Percentiles rank a stretch among this genome's conserved stretches.
These are phyloP conservation scores for Saccharomyces hybrid DNA, from an alignment of 1,139 yeast genomes.

Conservation along the genomic window DNA sequence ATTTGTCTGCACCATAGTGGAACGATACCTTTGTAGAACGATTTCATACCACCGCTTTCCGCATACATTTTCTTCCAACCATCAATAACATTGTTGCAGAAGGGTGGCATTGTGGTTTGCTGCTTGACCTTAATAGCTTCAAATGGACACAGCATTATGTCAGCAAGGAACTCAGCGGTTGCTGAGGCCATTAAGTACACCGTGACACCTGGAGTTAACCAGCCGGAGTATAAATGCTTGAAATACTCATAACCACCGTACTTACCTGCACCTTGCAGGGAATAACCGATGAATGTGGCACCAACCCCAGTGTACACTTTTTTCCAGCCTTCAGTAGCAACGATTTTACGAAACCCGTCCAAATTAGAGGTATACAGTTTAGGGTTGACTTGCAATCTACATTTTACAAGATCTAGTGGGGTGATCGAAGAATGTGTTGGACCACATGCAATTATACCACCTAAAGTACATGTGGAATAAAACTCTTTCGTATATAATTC, in stretches of 20 bases:
- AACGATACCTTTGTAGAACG: constrained; percentile 76
- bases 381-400: constrained; percentile 82
- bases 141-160: constrained; percentile 80
- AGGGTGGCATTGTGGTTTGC: constrained; percentile 84
- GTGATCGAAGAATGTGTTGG: constrained; percentile 94
- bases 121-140: constrained; percentile 91
- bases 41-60: constrained; percentile 55
- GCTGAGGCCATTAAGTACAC: constrained; percentile 82
- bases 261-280: constrained; percentile 95
- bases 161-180: constrained; percentile 88
- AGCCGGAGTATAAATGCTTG: constrained; percentile 65
- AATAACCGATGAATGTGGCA: constrained; percentile 85
- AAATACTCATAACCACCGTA: constrained; percentile 90
- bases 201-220: constrained; percentile 55
- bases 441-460: constrained; percentile 88
- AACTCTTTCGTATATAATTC: constrained; percentile 59
- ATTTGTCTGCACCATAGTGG: constrained; percentile 94
- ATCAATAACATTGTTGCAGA: constrained; percentile 55
- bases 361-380: constrained; percentile 62
- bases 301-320: constrained; percentile 82
- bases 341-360: constrained; percentile 70
- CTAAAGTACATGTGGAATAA: constrained; percentile 76
- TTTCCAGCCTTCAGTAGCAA: constrained; percentile 61
- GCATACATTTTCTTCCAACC: constrained; percentile 63
- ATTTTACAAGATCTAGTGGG: constrained; percentile 86